Base-by-base conservation (phyloP, 1,284 basidiomycete species). In the Coriolopsis trogii region DNA sequence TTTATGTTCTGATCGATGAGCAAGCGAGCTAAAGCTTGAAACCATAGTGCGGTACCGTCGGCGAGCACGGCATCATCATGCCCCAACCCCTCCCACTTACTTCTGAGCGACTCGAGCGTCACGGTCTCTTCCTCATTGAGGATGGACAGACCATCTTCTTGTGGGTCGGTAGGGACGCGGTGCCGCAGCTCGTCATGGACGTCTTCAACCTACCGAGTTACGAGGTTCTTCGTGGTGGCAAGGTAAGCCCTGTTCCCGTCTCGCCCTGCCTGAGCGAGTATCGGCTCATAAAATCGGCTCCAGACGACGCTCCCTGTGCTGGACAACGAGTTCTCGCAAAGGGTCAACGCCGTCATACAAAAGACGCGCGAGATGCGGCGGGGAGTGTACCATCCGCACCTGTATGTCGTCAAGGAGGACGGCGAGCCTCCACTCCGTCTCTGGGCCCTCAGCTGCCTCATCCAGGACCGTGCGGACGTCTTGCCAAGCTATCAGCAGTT, bases 371-470 rank as follows among this genome's bases (percentile, higher is more conserved):
- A 97, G 72, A 82, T 89, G 77, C 86, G 90, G 46, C 80, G 94
- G 34, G 95, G 96, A 8, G 87, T 90, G 4, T 99, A 98, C 72
- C 87, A 89, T 66, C 93, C 94, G 13, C 93, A 97, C 67, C 75
- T 99, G n/a, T 99, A 98, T 68, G 77, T 99, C 37, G 95, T 98
- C 64, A 99, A 99, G 75, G 95, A 97, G 69, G 97, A 99, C 64
- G 96, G 95, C 49, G 97, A 99, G 72, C 92, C 94, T 2, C 87
- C 93, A 41, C 76, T 99, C 67, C 79, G 95, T 53, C 81, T 94
- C 60, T 98, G 95, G 95, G 97, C 96, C 0, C 79, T 99, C 59
- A 95, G 92, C 67, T 82, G 87, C 68, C 82, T 99, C 63, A 89
- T 99, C 63, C 95, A 99, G 74, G 97, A 99, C 72, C 87, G 97